Evolutionary conservation across 352 stramenopile genomes (phyloP), one percentile per base, ranked within the genome.

Genomic region (Pythium rhizo-oryzae): DNA sequence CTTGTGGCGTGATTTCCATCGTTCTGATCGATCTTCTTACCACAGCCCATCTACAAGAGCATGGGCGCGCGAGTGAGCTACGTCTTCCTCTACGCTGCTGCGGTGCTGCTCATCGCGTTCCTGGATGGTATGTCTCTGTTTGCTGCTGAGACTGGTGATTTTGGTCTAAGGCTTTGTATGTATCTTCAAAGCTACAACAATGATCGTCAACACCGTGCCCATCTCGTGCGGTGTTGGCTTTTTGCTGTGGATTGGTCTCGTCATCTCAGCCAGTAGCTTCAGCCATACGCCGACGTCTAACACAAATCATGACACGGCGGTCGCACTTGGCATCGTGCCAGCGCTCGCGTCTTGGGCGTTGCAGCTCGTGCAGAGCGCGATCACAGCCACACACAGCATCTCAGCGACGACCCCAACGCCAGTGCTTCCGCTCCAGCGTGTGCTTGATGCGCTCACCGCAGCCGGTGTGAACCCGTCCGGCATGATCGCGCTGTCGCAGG

Each of bases 231-330:
- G 77, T 13, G 77, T 81, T 1, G 77, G 77, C 16, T 78, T 84
- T 39, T 54, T 84, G 41, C 66, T 84, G 19, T 84, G 77, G 77
- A 84, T 84, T 49, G 77, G 77, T 15, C 73, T 84, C 28, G 77
- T 81, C 28, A 76, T 81, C 64, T 75, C 74, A 6, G 72, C 77
- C 24, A 77, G 69, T 55, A 80, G 74, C 54, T 84, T 84, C 64
- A 77, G 71, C 25, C 71, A 60, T 35, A 78, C 74, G 30, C 68
- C 71, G 30, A 49, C 68, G 13, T 81, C 71, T 52, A 78, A 84
- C 62, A 74, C 70, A 19, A 84, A 78, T 50, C 74, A 81, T 62
- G 77, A 71, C 23, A 71, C 74, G 4, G 74, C 77, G 0, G 74
- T 81, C 23, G 77, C 76, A 5, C 63, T 84, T 0, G 77, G 77